Conservation (phyloP, 129 eudicot genomes). For the Chrysanthemum makinoi region DNA sequence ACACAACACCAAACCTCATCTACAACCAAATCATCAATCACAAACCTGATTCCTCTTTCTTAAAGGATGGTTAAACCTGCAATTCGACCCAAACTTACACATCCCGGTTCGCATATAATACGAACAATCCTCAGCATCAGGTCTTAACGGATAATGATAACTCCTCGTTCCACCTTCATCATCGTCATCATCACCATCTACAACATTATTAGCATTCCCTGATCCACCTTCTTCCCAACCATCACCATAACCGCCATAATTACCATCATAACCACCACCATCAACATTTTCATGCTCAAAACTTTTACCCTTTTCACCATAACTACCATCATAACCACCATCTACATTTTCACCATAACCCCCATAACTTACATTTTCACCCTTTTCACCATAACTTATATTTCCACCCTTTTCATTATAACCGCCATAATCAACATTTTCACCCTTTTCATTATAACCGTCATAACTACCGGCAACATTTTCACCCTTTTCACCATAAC, state of each 20-base stretch:
- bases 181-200: constrained; percentile 11
- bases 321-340: not conserved
- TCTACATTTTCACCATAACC: not conserved
- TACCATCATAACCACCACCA: constrained; percentile 12
- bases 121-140: constrained; percentile 80
- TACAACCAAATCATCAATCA: constrained; percentile 4
- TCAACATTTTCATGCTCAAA: not conserved
- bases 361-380: not conserved
- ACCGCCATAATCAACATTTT: not conserved
- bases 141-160: constrained; percentile 65
- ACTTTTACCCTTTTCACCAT: not conserved
- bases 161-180: constrained; percentile 31
- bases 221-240: constrained; percentile 20
- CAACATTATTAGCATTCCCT: not conserved
- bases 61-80: constrained; percentile 91
- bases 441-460: not conserved
- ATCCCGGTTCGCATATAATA: constrained; percentile 71
- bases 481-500: constrained; percentile 12
- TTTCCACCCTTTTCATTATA: not conserved
- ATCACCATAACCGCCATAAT: constrained; percentile 13
- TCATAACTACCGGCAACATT: constrained; percentile 1
- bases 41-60: constrained; percentile 59
- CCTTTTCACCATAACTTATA: not conserved
- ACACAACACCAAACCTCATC: not conserved
- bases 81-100: constrained; percentile 72